Evolutionary conservation across 2,329 filamentous ascomycete species (phyloP).

Genomic region (Epichloe baconii): DNA sequence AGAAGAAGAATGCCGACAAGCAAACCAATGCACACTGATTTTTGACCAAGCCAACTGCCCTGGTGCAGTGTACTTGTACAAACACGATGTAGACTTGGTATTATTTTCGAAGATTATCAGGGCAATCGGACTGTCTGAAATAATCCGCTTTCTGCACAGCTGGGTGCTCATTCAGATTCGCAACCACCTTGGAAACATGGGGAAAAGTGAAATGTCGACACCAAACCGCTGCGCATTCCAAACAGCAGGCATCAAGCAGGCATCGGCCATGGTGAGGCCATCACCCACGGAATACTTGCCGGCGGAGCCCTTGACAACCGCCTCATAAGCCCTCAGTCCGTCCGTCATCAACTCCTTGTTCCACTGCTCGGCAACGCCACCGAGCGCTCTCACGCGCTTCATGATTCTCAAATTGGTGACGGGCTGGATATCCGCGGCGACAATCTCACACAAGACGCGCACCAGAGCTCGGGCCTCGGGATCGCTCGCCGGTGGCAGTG

Average conservation of each 20-base stretch:
- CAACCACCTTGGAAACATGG: constrained; percentile 30
- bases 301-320: constrained; percentile 21
- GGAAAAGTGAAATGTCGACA: constrained; percentile 37
- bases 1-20: no score
- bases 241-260: constrained; percentile 42
- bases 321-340: constrained; percentile 45
- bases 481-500: constrained; percentile 37
- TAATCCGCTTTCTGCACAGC: constrained; percentile 41
- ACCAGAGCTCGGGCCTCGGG: constrained; percentile 32
- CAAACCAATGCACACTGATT: no score
- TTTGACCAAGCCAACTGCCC: no score
- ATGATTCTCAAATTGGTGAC: constrained; percentile 44
- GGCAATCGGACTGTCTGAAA: constrained; percentile 37
- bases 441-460: constrained; percentile 39
- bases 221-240: constrained; percentile 43
- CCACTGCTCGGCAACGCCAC: constrained; percentile 33
- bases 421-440: constrained; percentile 45
- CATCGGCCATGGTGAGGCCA: constrained; percentile 42
- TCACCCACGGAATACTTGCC: constrained; percentile 44
- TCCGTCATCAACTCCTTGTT: constrained; percentile 35
- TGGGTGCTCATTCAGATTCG: constrained; percentile 31
- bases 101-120: constrained; percentile 16
- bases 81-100: background rate
- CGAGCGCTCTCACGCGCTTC: constrained; percentile 31
- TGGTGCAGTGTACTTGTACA: no score